Conservation (phyloP, 2,329 filamentous ascomycete species). For the Polychaeton citri region DNA sequence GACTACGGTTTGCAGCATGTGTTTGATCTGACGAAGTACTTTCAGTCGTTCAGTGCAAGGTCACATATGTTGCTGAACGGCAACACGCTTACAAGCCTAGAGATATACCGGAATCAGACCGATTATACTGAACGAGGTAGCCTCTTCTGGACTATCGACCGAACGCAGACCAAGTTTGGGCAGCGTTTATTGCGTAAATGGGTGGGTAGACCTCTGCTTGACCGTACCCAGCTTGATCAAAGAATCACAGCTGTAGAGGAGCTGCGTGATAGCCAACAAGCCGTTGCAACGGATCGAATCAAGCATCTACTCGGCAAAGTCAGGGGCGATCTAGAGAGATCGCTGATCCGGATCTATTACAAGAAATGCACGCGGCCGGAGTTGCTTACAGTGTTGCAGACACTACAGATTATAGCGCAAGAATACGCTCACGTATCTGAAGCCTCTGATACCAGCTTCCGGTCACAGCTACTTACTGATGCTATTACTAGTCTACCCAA, state of each 20-base stretch:
- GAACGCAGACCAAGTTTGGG: conserved; percentile 80
- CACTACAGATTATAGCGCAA: conserved; percentile 65
- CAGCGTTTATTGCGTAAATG: conserved; percentile 82
- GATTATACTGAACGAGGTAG: conserved; percentile 76
- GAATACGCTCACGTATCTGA: conserved; percentile 59
- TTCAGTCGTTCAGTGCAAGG: conserved; percentile 84
- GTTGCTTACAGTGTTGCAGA: conserved; percentile 71
- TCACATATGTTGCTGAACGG: conserved; percentile 95
- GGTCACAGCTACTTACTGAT: conserved; percentile 53
- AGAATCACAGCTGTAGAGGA: conserved; percentile 79
- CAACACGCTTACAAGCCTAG: conserved; percentile 83
- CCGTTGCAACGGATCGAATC: conserved; percentile 57
- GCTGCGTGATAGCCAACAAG: conserved; percentile 55
- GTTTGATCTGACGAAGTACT: conserved; percentile 92
- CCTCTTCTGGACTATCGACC: conserved; percentile 89
- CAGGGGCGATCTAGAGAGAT: conserved; percentile 78
- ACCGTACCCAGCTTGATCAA: conserved; percentile 60
- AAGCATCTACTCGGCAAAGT: conserved; percentile 57
- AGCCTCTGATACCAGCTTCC: conserved; percentile 57
- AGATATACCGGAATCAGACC: conserved; percentile 91
- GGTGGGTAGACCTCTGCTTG: conserved; percentile 81
- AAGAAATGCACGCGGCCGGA: conserved; percentile 88
- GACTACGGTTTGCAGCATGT: conserved; percentile 93
- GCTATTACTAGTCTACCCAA: conserved; percentile 63
- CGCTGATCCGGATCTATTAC: conserved; percentile 91